Evolutionary conservation across 2,329 filamentous ascomycete genomes (phyloP).

Genomic region (Exophiala viscosa): DNA sequence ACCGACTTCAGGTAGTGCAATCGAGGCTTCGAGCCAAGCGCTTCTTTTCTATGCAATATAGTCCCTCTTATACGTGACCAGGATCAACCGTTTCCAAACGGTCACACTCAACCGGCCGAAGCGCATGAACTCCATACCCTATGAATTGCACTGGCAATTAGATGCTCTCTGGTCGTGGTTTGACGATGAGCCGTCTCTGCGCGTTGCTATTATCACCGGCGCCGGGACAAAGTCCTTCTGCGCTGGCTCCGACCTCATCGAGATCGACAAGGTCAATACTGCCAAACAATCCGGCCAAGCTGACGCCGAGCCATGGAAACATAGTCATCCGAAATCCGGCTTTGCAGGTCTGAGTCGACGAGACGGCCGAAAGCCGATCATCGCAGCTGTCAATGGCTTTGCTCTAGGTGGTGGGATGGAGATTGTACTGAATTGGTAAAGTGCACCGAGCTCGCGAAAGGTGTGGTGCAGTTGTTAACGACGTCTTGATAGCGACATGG

Average conservation of each 20-base stretch:
- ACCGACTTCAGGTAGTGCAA: no score
- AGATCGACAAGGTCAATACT: conserved; percentile 25
- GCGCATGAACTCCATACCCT: conserved; percentile 42
- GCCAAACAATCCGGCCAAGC: conserved; percentile 1
- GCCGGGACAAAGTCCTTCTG: conserved; percentile 39
- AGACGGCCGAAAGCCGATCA: conserved; percentile 66
- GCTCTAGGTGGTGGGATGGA: conserved; percentile 73
- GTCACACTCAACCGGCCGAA: conserved; percentile 43
- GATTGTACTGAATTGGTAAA: conserved; percentile 41
- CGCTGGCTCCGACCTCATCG: conserved; percentile 42
- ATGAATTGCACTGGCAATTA: conserved; percentile 37
- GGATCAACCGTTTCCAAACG: no score
- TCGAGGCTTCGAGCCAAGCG: no score
- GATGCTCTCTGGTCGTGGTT: conserved; percentile 42
- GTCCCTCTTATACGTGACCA: no score
- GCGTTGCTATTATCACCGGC: conserved; percentile 41
- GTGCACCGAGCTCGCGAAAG: not conserved
- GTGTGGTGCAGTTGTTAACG: conserved; percentile 50
- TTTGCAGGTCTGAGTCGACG: conserved; percentile 51
- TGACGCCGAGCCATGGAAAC: conserved; percentile 13
- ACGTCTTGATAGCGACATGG: conserved; percentile 51
- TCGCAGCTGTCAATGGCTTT: conserved; percentile 71
- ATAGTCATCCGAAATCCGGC: conserved; percentile 29
- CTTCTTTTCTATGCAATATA: no score
- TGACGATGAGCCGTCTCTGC: conserved; percentile 39